Evolutionary conservation across 805 yeast genomes (phyloP).

Genomic region (Saturnispora diversa): DNA sequence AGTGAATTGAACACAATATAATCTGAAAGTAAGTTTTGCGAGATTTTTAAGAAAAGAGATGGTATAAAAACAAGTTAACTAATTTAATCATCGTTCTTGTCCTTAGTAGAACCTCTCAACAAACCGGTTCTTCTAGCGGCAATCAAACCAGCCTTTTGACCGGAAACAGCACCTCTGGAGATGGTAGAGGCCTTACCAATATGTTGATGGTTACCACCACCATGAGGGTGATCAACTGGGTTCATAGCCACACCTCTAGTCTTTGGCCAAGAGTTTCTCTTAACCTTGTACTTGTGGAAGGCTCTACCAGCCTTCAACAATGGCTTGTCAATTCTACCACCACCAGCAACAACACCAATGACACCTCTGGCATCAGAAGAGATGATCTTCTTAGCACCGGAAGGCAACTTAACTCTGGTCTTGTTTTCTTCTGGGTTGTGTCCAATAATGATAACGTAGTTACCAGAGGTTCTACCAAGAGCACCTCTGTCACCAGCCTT

Average conservation of each 20-base stretch:
- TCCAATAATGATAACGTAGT: slow-evolving; percentile 97
- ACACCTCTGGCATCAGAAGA: slow-evolving; percentile 98
- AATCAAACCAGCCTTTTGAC: slow-evolving; percentile 99
- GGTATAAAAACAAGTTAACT: slow-evolving; percentile 11
- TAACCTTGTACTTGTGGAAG: slow-evolving; percentile 98
- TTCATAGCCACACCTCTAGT: slow-evolving; percentile 99
- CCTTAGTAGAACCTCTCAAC: slow-evolving; percentile 94
- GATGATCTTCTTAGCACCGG: slow-evolving; percentile 96
- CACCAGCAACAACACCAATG: slow-evolving; percentile 99
- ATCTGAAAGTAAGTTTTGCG: slow-evolving; percentile 6
- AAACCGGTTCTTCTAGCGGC: slow-evolving; percentile 99
- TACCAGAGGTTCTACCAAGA: slow-evolving; percentile 98
- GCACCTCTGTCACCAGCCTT: slow-evolving; percentile 99
- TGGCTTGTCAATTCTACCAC: slow-evolving; percentile 99
- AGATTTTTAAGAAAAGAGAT: slow-evolving; percentile 11
- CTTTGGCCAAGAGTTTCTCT: slow-evolving; percentile 99
- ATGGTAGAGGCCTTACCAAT: slow-evolving; percentile 99
- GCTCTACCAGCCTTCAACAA: slow-evolving; percentile 99
- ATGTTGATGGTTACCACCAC: slow-evolving; percentile 99
- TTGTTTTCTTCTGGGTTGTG: slow-evolving; percentile 99
- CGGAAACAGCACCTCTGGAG: slow-evolving; percentile 98
- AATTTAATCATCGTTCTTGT: slow-evolving; percentile 29
- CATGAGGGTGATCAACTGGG: slow-evolving; percentile 99
- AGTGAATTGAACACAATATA: too few relatives aligned
- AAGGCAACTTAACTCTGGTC: slow-evolving; percentile 98